Evolutionary conservation across 1,139 yeast genomes (phyloP).

Genomic region (Suhomyces taliae): DNA sequence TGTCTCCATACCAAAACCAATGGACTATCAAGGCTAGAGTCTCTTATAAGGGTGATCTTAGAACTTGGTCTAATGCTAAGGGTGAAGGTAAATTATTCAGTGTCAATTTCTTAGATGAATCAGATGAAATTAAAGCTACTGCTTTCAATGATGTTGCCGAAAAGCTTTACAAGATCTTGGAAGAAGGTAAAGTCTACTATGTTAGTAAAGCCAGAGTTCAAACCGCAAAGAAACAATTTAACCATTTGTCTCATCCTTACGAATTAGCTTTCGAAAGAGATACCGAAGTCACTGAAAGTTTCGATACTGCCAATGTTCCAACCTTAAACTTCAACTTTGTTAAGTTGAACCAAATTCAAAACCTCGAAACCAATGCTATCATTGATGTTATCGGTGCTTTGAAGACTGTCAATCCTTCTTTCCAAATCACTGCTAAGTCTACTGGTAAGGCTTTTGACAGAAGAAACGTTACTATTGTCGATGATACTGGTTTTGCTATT

Average conservation of each 20-base stretch:
- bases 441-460: slow-evolving; percentile 89
- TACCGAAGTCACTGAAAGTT: slow-evolving; percentile 70
- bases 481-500: slow-evolving; percentile 75
- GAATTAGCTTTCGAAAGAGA: slow-evolving; percentile 84
- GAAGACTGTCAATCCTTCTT: slow-evolving; percentile 70
- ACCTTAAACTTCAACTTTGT: slow-evolving; percentile 75
- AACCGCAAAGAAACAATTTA: slow-evolving; percentile 83
- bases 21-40: slow-evolving; percentile 96
- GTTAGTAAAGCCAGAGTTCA: slow-evolving; percentile 79
- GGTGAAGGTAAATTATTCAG: slow-evolving; percentile 92
- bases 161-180: slow-evolving; percentile 66
- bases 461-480: slow-evolving; percentile 85
- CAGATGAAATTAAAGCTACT: slow-evolving; percentile 95
- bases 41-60: slow-evolving; percentile 81
- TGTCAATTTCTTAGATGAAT: slow-evolving; percentile 86
- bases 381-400: slow-evolving; percentile 88
- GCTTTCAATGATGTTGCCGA: slow-evolving; percentile 91
- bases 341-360: slow-evolving; percentile 64
- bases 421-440: slow-evolving; percentile 86
- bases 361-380: slow-evolving; percentile 66
- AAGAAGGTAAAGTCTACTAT: slow-evolving; percentile 89
- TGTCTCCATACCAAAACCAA: slow-evolving; percentile 85
- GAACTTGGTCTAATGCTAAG: slow-evolving; percentile 81
- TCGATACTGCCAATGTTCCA: slow-evolving; percentile 69
- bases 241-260: slow-evolving; percentile 82